Evolutionary conservation across 805 yeast species (phyloP), one percentile per base, ranked within the genome.

Genomic region (Metschnikowia sp.): DNA sequence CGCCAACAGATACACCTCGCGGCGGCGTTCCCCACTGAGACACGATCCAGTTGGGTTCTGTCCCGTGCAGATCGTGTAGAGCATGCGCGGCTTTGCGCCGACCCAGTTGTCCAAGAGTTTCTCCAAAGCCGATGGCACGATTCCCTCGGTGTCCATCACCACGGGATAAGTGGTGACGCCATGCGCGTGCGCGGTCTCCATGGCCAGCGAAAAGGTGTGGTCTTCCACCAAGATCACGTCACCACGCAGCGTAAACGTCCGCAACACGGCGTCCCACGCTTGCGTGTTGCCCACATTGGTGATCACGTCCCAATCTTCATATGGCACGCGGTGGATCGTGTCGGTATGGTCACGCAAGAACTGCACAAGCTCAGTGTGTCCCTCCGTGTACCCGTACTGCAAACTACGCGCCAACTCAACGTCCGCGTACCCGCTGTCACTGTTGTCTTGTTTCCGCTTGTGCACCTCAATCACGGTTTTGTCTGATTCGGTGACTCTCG

Each of bases 21-120:
- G 65, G 72, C 97, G 87, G 73, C 98, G 83, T 60, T 88, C 91
- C 28, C 61, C 69, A 32, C 85, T 74, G 59, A 94, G 74, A 22
- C 89, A 86, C 3, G 96, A 83, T 34, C 99, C 99, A 15, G 97
- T 91, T 54, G 99, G 99, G 77, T 92, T 92, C 74, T 94, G 98
- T 53, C 99, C 99, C 8, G 98, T 94, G 55, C 94, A 85, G 59
- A 92, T 88, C 36, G 94, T 83, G 79, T 94, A 94, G 58, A 92
- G 75, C 50, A 92, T 72, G 68, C 86, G 89, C 56, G 98, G 98
- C 68, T 82, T 82, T 80, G 78, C 47, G 72, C 60, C 83, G 11
- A 75, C 75, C 97, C 97, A 91, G 62, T 77, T 72, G 51, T 75
- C 78, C 59, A 92, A 70, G 44, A 83, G 66, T 10, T 64, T 57